Conservation (phyloP, 768 basidiomycete species). For the Psilocybe cyanescens region DNA sequence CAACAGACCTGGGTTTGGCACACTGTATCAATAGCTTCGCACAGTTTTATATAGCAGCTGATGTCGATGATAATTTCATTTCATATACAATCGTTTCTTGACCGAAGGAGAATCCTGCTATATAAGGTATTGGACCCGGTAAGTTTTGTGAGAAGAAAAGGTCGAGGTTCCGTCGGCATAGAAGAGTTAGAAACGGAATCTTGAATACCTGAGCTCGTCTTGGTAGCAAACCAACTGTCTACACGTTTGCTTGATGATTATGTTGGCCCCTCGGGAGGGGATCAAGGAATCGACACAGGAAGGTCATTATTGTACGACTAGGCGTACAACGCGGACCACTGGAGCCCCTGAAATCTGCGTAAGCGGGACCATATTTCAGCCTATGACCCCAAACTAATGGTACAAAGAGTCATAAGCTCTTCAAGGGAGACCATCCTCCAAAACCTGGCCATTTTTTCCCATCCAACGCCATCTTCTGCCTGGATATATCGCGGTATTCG, state of each 20-base stretch:
- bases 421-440: constrained; percentile 46
- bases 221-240: background rate
- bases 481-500: constrained; percentile 74
- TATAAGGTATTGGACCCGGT: constrained; percentile 6
- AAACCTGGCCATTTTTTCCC: constrained; percentile 73
- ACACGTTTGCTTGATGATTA: background rate
- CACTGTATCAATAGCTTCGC: constrained; percentile 34
- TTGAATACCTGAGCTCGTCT: background rate
- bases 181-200: background rate
- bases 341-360: constrained; percentile 16
- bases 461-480: constrained; percentile 84
- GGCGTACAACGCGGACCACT: background rate
- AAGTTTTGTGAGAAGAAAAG: background rate
- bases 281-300: background rate
- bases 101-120: constrained; percentile 10
- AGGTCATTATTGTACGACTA: background rate
- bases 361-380: constrained; percentile 23
- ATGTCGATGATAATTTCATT: constrained; percentile 3
- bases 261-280: background rate
- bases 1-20: constrained; percentile 27
- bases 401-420: constrained; percentile 19
- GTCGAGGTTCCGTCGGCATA: background rate
- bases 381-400: constrained; percentile 23
- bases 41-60: constrained; percentile 21
- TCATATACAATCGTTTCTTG: constrained; percentile 2